phyloP scores from a whole-genome alignment of 148 eudicot genomes.

The Chenopodium formosanum region DNA sequence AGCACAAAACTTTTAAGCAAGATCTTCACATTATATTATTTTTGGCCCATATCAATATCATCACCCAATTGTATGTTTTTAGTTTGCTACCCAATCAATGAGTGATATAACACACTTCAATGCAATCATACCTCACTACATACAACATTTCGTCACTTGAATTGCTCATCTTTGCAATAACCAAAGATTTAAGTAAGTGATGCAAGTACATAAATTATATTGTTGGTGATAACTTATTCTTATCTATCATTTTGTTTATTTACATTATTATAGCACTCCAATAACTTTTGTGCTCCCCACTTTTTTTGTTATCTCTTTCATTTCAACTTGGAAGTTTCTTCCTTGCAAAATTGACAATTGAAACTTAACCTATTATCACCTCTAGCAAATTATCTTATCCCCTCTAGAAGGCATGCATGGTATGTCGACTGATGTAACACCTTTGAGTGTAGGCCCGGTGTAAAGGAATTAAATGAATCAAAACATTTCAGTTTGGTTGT shows the following conservation, averaged over 20 bases:
- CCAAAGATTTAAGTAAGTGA: background rate
- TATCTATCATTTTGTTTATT: background rate
- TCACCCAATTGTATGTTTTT: background rate
- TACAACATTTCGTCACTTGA: conserved; percentile 7
- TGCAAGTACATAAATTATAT: background rate
- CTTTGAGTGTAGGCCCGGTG: no score
- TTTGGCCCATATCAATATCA: background rate
- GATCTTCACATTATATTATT: background rate
- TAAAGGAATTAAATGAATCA: no score
- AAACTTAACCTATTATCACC: background rate
- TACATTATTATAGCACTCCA: background rate
- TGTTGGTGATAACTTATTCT: background rate
- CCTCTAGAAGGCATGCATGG: no score
- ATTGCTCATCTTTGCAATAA: conserved; percentile 2
- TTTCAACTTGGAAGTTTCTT: background rate
- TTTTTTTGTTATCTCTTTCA: background rate
- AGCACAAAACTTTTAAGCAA: background rate
- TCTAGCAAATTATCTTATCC: background rate
- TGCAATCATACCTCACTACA: background rate
- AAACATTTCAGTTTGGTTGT: no score
- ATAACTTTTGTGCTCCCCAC: background rate
- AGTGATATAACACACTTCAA: background rate
- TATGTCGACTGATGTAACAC: no score
- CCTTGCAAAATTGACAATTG: background rate
- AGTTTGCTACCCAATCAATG: conserved; percentile 6